Base-by-base conservation (phyloP, 2,329 filamentous ascomycete genomes). In the Verticillium klebahnii region DNA sequence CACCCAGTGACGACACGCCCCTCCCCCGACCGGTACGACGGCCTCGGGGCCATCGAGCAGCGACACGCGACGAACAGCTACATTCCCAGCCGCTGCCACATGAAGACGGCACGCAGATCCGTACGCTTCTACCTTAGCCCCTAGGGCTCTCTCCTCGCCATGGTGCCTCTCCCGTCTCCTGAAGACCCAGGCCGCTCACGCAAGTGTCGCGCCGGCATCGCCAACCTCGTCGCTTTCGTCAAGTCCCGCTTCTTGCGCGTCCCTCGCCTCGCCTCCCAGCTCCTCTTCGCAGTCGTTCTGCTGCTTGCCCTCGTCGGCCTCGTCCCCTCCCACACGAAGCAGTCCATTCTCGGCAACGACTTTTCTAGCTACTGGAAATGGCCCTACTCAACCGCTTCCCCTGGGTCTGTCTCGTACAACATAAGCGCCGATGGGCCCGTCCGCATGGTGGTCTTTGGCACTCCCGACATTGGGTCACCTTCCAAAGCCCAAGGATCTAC, bases 371-470 rank as follows among this genome's bases (percentile, higher is more conserved):
- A 58, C 58, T 45, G 32, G n/a, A 40, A 39, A n/a, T 58, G 56
- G 56, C 34, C 36, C 9, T 39, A 29, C 34, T 62, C 23, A 29
- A 57, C 45, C 23, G 31, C 0, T 37, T 56, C 9, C 52, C 73
- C 69, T 68, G 61, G 8, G n/a, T 50, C 60, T 5, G 54, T 50
- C 14, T 58, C 63, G 11, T 59, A 64, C n/a, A 63, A 67, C 37
- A 61, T 62, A 8, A 32, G 63, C n/a, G 69, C 64, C 4, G 73
- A 73, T 7, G 73, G 78, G 9, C 56, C 56, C 2, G 62, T 84
- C 63, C 77, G 82, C 60, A 73, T 85, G 8, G 80, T 85, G 9
- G 79, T 82, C 6, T 85, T 85, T 67, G 82, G 82, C 11, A 74
- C 74, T 3, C 74, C 75, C 5, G 81, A 82, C 62, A 71, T 81